Evolutionary conservation across 2,329 filamentous ascomycete species (phyloP), one percentile per base, ranked within the genome.

Genomic region (Eurotiales sp.): DNA sequence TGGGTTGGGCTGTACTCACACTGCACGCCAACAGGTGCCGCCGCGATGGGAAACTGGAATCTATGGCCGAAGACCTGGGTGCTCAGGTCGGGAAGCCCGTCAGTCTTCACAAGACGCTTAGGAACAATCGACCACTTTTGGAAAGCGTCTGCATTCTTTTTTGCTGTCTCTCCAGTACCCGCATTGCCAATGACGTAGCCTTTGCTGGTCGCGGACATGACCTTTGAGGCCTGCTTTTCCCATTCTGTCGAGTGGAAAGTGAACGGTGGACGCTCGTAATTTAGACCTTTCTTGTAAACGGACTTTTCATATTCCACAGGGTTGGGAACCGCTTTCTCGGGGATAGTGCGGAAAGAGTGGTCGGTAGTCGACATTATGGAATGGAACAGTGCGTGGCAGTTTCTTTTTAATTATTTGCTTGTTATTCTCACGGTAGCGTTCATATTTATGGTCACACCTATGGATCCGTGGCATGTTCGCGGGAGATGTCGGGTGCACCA

Each of bases 11-110:
- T n/a, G n/a, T n/a, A n/a, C n/a, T n/a, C n/a, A n/a, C n/a, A n/a
- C 59, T 89, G 85, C 0, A 88, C 84, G 0, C 86, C 86, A 0
- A 90, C 76, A 0, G 86, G 86, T 0, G 85, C 85, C 56, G 85
- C 77, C 0, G 87, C 63, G 2, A 87, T 60, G 0, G 83, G 84
- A 22, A 67, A 74, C 3, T 70, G 60, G 49, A 77, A 76, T 14
- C 61, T 63, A 3, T 66, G 63, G 0, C 77, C 77, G 46, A 85
- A 83, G 0, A 85, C 58, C 19, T 73, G 67, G 0, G 79, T 69
- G 17, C 64, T 69, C 7, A 82, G 62, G 54, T 79, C 4, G 72
- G 68, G 44, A 68, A 71, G 21, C 63, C 77, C 70, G n/a, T n/a
- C n/a, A 64, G 60, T 45, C 55, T 61, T 55, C 49, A 62, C 54